Evolutionary conservation across 2,329 filamentous ascomycete species (phyloP).

Genomic region (Neofusicoccum kwambonambiense): DNA sequence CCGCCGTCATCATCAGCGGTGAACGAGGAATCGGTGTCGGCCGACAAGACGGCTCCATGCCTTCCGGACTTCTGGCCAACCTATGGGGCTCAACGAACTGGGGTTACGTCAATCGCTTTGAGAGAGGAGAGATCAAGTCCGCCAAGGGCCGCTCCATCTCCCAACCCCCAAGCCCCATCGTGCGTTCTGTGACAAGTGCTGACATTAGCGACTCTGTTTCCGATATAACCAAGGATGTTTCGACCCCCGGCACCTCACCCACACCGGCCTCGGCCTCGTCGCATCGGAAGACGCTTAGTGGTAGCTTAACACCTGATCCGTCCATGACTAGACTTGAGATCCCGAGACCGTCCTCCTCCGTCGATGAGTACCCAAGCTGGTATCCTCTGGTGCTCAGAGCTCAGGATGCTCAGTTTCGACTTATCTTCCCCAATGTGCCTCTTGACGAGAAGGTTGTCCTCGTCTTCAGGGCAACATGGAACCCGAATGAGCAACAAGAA

Average conservation of each 20-base stretch:
- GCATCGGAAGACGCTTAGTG: slow-evolving; percentile 58
- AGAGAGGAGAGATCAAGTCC: slow-evolving; percentile 50
- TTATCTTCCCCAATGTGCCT: slow-evolving; percentile 81
- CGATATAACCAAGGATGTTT: neutral
- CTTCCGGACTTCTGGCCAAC: slow-evolving; percentile 85
- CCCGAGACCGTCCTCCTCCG: slow-evolving; percentile 26
- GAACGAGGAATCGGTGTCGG: slow-evolving; percentile 69
- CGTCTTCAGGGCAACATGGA: slow-evolving; percentile 92
- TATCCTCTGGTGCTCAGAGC: slow-evolving; percentile 81
- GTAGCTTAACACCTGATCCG: slow-evolving; percentile 5
- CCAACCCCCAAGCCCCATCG: slow-evolving; percentile 35
- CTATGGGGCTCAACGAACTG: slow-evolving; percentile 89
- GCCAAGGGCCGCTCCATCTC: slow-evolving; percentile 29
- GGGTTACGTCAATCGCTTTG: slow-evolving; percentile 65
- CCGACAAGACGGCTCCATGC: slow-evolving; percentile 65
- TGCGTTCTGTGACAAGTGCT: slow-evolving; percentile 20
- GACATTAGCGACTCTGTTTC: slow-evolving; percentile 9
- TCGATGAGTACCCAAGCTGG: slow-evolving; percentile 64
- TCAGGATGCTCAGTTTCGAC: slow-evolving; percentile 89
- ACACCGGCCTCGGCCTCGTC: slow-evolving; percentile 22
- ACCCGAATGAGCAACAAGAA: slow-evolving; percentile 69
- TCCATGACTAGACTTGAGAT: slow-evolving; percentile 3
- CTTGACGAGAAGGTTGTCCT: slow-evolving; percentile 79
- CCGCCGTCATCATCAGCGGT: slow-evolving; percentile 76
- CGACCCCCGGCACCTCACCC: neutral